Evolutionary conservation across 1,284 basidiomycete genomes (phyloP), one percentile per base, ranked within the genome.

Genomic region (Macrocystidia cucumis): DNA sequence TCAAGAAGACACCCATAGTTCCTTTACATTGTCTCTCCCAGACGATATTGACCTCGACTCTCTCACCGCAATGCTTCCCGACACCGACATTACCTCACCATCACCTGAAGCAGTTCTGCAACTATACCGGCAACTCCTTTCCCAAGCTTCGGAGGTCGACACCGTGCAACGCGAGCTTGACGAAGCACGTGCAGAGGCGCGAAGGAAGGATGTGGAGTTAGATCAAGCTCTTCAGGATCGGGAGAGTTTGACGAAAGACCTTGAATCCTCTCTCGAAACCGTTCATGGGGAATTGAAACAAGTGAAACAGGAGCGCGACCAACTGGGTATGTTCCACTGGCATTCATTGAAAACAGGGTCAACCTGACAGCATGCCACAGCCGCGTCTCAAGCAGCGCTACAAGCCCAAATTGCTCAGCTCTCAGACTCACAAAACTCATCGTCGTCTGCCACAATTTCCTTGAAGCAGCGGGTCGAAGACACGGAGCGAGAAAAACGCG

Each of bases 221-320:
- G 86, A 90, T 54, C 81, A 87, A 56, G 76, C 78, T 16, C 54
- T 85, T 29, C 80, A 86, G 50, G 84, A 88, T 52, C 69, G 67
- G 33, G 83, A 87, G 49, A 69, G 63, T 5, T 55, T 66, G 32
- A 54, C 68, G 3, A 70, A 65, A 34, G 77, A 83, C 21, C 50
- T 76, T 4, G 78, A 83, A 45, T 47, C 48, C 0, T 56, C 68
- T 1, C 41, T 77, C 18, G 72, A 78, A 39, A 45, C 47, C 28
- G 51, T 69, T 3, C 72, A 74, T 43, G 63, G 64, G 19, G 76
- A 88, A 44, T 51, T 84, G 3, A 54, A 51, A 18, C 51, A 65
- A 40, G 54, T 70, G 19, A 78, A 73, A 55, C 56, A 63, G 29
- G 79, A 86, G 54, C 71, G 72, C 26, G 74, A 78, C 46, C 65